Evolutionary conservation across 2,329 filamentous ascomycete genomes (phyloP).

Genomic region (Fusarium globosum): DNA sequence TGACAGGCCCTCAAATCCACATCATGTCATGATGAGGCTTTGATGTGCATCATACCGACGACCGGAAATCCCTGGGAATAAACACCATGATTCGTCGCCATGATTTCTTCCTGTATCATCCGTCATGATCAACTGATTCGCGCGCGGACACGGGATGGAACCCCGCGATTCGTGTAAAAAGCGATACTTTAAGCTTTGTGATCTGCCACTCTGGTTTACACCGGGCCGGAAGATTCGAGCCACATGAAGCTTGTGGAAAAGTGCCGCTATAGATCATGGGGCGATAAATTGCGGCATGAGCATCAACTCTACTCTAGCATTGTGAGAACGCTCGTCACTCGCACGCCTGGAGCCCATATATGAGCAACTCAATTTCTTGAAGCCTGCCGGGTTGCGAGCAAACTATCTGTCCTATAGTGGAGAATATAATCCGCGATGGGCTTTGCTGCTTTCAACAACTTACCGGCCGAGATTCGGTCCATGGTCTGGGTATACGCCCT

Average conservation of each 20-base stretch:
- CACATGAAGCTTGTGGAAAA: constrained; percentile 14
- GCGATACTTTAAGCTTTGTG: constrained; percentile 9
- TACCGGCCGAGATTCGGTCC: constrained; percentile 35
- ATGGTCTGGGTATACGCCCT: constrained; percentile 35
- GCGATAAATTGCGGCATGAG: constrained; percentile 20
- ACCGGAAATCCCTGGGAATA: not conserved
- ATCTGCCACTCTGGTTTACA: not conserved
- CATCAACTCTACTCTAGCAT: not conserved
- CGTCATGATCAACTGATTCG: not conserved
- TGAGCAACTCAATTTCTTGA: constrained; percentile 2
- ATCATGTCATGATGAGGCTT: not conserved
- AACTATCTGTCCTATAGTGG: not conserved
- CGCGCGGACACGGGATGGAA: not conserved
- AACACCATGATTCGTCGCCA: not conserved
- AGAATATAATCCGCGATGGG: constrained; percentile 7
- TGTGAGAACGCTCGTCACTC: not conserved
- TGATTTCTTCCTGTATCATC: not conserved
- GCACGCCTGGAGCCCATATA: constrained; percentile 2
- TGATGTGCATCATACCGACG: not conserved
- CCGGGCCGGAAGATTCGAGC: constrained; percentile 20
- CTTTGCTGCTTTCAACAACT: constrained; percentile 27
- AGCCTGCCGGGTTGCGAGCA: not conserved
- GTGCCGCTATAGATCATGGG: constrained; percentile 27
- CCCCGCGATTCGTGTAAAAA: constrained; percentile 38
- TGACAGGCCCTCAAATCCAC: no score